phyloP scores from a whole-genome alignment of 2,329 filamentous ascomycete species.

The Epichloe glyceriae region DNA sequence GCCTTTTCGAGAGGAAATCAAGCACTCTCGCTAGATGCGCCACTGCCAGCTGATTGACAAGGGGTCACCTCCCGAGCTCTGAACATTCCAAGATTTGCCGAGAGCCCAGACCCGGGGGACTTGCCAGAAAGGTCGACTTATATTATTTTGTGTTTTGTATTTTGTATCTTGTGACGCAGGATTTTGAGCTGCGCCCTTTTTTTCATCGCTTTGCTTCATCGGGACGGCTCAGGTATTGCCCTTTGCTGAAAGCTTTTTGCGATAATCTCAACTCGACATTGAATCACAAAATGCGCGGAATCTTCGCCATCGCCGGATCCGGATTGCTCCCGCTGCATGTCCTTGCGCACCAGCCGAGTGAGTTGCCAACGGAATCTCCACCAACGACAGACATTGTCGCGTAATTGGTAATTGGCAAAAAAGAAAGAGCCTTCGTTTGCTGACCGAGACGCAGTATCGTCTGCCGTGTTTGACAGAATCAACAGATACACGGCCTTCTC shows the following conservation, averaged over 20 bases:
- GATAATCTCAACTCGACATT: neutral
- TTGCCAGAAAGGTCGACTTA: too few relatives aligned
- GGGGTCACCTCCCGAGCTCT: neutral
- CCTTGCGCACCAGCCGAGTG: neutral
- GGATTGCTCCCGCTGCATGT: neutral
- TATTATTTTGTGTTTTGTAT: too few relatives aligned
- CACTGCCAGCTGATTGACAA: neutral
- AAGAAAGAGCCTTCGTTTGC: neutral
- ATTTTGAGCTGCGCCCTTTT: too few relatives aligned
- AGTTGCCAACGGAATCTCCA: neutral
- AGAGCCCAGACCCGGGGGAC: too few relatives aligned
- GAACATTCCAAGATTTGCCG: too few relatives aligned
- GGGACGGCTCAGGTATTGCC: too few relatives aligned
- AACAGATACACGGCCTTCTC: neutral
- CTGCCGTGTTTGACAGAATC: conserved; percentile 2
- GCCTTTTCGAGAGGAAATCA: neutral
- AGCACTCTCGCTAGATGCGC: neutral
- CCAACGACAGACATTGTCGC: too few relatives aligned
- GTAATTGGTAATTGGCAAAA: too few relatives aligned
- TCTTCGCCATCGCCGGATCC: neutral
- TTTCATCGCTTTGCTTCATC: too few relatives aligned
- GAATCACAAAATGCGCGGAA: neutral
- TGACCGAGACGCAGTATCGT: neutral
- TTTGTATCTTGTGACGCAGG: too few relatives aligned
- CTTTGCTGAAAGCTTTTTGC: too few relatives aligned